Percentiles rank a stretch among this genome's conserved stretches.
Evolutionary conservation across 352 stramenopile genomes (phyloP).

Genomic region (Phytophthora rubi): DNA sequence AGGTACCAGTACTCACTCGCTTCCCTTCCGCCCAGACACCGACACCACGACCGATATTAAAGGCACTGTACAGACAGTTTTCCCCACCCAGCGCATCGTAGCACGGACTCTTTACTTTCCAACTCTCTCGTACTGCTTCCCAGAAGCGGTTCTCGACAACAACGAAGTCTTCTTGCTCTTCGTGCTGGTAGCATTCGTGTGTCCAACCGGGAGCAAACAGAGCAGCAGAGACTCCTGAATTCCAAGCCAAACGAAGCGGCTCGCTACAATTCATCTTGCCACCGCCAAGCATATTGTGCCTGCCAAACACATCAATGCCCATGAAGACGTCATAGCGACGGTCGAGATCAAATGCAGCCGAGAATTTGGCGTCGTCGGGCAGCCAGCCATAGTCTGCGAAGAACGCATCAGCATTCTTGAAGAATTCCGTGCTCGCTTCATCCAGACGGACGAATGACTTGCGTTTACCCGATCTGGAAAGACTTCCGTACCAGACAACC

Average conservation of each 20-base stretch:
- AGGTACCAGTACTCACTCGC: slow-evolving; percentile 8
- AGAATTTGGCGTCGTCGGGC: slow-evolving; percentile 50
- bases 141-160: slow-evolving; percentile 45
- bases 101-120: slow-evolving; percentile 43
- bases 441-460: slow-evolving; percentile 51
- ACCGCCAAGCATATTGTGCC: slow-evolving; percentile 45
- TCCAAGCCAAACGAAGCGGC: slow-evolving; percentile 43
- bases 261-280: slow-evolving; percentile 43
- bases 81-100: slow-evolving; percentile 42
- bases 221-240: slow-evolving; percentile 46
- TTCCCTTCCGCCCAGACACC: slow-evolving; percentile 39
- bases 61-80: slow-evolving; percentile 47
- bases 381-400: slow-evolving; percentile 62
- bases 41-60: slow-evolving; percentile 43
- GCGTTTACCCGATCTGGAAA: slow-evolving; percentile 41
- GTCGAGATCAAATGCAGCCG: slow-evolving; percentile 46
- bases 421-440: slow-evolving; percentile 45
- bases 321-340: slow-evolving; percentile 66
- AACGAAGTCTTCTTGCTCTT: slow-evolving; percentile 34
- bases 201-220: slow-evolving; percentile 52
- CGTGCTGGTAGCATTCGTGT: slow-evolving; percentile 44
- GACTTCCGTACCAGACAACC: slow-evolving; percentile 65
- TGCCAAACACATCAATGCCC: slow-evolving; percentile 61
- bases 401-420: slow-evolving; percentile 53
- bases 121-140: slow-evolving; percentile 35